Conservation (phyloP, 108 stramenopile species). For the Cyclotella atomus region DNA sequence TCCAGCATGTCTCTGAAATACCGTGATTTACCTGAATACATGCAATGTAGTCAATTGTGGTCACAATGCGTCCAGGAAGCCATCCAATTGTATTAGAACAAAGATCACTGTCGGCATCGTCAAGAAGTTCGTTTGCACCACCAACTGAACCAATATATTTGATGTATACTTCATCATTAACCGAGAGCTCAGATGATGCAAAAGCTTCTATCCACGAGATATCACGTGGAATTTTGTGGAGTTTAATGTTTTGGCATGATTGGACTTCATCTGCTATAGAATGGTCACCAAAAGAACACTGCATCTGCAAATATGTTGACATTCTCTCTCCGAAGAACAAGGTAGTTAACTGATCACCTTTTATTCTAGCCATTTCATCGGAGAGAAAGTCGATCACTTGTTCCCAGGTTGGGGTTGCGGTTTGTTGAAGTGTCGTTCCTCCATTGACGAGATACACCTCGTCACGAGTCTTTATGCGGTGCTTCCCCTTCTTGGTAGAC, state of each 20-base stretch:
- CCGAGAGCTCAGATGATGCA: slow-evolving; percentile 6
- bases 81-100: slow-evolving; percentile 39
- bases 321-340: slow-evolving; percentile 38
- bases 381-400: slow-evolving; percentile 53
- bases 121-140: not conserved
- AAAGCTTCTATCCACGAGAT: slow-evolving; percentile 44
- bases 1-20: slow-evolving; percentile 35
- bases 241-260: not conserved
- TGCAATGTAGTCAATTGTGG: not conserved
- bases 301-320: slow-evolving; percentile 19
- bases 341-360: slow-evolving; percentile 37
- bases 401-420: slow-evolving; percentile 21
- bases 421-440: not conserved
- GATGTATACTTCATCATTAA: slow-evolving; percentile 42
- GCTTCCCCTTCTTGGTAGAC: slow-evolving; percentile 28
- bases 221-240: slow-evolving; percentile 28
- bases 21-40: slow-evolving; percentile 35
- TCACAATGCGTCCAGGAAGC: slow-evolving; percentile 40
- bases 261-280: not conserved
- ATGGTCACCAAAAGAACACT: slow-evolving; percentile 37
- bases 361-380: slow-evolving; percentile 49
- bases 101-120: too few relatives aligned
- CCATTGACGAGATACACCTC: not conserved
- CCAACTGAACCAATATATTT: slow-evolving; percentile 25
- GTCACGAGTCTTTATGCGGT: slow-evolving; percentile 13